Evolutionary conservation across 2,329 filamentous ascomycete genomes (phyloP).

Genomic region (Didymosphaeria variabile): DNA sequence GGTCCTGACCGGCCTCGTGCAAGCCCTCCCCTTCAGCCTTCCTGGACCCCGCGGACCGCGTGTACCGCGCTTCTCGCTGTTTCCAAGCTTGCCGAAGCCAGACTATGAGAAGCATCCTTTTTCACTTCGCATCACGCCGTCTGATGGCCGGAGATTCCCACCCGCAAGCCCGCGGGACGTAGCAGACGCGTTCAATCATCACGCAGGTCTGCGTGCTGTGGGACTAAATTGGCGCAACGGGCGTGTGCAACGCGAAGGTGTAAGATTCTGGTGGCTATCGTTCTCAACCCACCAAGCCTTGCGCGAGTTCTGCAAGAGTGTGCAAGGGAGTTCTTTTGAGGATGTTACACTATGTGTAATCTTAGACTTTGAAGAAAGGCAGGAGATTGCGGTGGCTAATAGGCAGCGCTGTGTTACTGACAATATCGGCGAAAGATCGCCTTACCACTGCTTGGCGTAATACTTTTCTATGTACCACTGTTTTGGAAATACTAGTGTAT

Average conservation of each 20-base stretch:
- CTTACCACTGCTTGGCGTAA: too few relatives aligned
- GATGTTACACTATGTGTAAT: not conserved
- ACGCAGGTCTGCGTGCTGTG: conserved; percentile 4
- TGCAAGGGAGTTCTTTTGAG: not conserved
- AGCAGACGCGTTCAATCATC: not conserved
- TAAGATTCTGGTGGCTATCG: conserved; percentile 10
- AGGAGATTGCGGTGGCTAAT: too few relatives aligned
- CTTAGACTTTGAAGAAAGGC: conserved; percentile 1
- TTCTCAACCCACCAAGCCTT: conserved; percentile 5
- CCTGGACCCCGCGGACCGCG: not conserved
- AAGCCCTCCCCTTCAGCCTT: not conserved
- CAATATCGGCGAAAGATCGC: too few relatives aligned
- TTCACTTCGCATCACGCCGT: not conserved
- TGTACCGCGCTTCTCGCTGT: not conserved
- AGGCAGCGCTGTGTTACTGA: too few relatives aligned
- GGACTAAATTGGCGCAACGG: conserved; percentile 9
- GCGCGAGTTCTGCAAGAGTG: not conserved
- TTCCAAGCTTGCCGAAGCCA: not conserved
- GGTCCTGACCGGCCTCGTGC: conserved; percentile 6
- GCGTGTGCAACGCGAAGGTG: not conserved
- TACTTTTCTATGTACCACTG: too few relatives aligned
- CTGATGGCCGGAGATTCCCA: conserved; percentile 1
- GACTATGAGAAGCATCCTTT: not conserved
- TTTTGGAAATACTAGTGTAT: too few relatives aligned
- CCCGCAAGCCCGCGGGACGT: not conserved